Evolutionary conservation across 352 stramenopile genomes (phyloP), one percentile per base, ranked within the genome.

Genomic region (Globisporangium acanthophoron): DNA sequence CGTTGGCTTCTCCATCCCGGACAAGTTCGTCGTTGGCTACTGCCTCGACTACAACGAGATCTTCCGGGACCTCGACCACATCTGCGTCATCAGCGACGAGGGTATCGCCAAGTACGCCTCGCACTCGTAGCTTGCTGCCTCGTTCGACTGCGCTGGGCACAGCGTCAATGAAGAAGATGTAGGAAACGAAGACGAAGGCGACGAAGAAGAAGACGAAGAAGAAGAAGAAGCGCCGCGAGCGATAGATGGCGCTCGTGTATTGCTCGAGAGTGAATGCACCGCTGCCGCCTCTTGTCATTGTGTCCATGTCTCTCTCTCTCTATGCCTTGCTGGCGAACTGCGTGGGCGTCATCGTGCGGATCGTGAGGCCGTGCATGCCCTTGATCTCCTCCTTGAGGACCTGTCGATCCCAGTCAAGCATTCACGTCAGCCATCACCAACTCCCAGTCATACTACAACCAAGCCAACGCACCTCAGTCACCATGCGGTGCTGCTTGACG

Each of bases 11-110:
- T 96, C 78, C 48, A 97, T 99, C 67, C 96, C 96, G 1, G 83
- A 98, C 79, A 88, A 97, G 69, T 99, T 98, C 71, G 87, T 96
- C 43, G 78, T 96, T 56, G 96, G 96, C 43, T 98, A 97, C 79
- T 97, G 94, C 65, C 76, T 99, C 33, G 96, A 99, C 78, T 99
- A 97, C 82, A 97, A 98, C 73, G 92, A 98, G 72, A 85, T 96
- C 51, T 98, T 98, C 74, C 87, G 96, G 33, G 92, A 98, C 67
- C 73, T 98, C 56, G 80, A 96, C 62, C 92, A 98, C 78, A 97
- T 98, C 59, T 98, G 92, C 76, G 67, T 98, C 58, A 98, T 98
- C 69, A 97, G 85, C 64, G 70, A 97, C 27, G 64, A 69, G 3
- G 95, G 95, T 48, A 98, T 98, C 64, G 83, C 71, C 69, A 92